phyloP scores from a whole-genome alignment of 345 rosid genomes.

The Gossypium mustelinum region DNA sequence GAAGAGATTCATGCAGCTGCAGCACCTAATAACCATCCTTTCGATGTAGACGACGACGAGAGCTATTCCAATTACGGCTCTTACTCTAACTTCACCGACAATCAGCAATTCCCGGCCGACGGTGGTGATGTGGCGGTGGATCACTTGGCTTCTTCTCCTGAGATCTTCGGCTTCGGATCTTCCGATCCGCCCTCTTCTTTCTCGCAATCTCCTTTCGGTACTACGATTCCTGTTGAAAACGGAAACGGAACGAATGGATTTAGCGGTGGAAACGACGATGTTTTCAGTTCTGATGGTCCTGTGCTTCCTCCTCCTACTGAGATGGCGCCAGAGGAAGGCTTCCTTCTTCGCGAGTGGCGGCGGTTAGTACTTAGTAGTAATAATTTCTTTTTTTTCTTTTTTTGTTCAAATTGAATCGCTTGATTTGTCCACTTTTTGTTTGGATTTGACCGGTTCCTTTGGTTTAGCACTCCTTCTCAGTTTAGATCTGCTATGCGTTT shows the following conservation, averaged over 20 bases:
- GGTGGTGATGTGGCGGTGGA: conserved; percentile 44
- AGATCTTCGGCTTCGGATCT: conserved; percentile 44
- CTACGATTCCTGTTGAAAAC: conserved; percentile 42
- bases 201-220: conserved; percentile 46
- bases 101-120: conserved; percentile 25
- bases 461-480: conserved; percentile 7
- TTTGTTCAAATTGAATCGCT: not conserved
- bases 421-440: conserved; percentile 8
- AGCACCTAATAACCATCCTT: conserved; percentile 30
- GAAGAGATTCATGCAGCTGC: conserved; percentile 27
- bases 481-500: conserved; percentile 25
- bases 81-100: conserved; percentile 45
- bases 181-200: conserved; percentile 41
- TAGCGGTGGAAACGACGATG: conserved; percentile 25
- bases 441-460: conserved; percentile 26
- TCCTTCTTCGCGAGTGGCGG: conserved; percentile 72
- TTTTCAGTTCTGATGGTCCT: conserved; percentile 58
- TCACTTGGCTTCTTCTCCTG: conserved; percentile 39
- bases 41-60: conserved; percentile 31
- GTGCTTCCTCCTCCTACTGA: conserved; percentile 68
- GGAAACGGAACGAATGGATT: conserved; percentile 49
- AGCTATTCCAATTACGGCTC: conserved; percentile 35
- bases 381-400: not conserved
- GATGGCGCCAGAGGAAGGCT: conserved; percentile 63
- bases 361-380: conserved; percentile 39